These are phyloP conservation scores for Annulohypoxylon maeteangense DNA, from an alignment of 495 filamentous ascomycete species.

Conservation along the genomic window DNA sequence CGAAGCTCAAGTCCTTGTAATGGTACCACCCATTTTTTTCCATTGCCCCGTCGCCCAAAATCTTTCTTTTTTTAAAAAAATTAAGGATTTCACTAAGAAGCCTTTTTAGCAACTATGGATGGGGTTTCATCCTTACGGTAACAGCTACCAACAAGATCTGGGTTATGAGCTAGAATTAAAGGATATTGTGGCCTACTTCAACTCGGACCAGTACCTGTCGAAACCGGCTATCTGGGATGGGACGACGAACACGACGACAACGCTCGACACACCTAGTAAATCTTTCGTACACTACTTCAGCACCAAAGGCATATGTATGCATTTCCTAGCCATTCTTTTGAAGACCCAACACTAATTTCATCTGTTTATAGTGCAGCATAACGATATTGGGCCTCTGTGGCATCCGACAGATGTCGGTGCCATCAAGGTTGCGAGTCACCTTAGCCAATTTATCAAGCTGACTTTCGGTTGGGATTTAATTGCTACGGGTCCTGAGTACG, in stretches of 20 bases:
- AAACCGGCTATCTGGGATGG: conserved; percentile 58
- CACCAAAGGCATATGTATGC: conserved; percentile 65
- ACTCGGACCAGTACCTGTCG: conserved; percentile 56
- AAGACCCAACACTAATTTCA: neutral
- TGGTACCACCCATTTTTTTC: conserved; percentile 58
- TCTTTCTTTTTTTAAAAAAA: too few species aligned
- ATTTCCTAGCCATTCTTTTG: neutral
- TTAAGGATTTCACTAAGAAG: neutral
- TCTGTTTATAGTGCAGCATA: conserved; percentile 65
- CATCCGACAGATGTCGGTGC: conserved; percentile 76
- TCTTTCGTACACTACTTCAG: conserved; percentile 76
- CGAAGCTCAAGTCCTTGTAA: conserved; percentile 69
- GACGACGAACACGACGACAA: conserved; percentile 53
- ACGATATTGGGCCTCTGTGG: conserved; percentile 71
- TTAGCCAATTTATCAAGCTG: conserved; percentile 65
- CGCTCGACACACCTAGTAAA: conserved; percentile 47
- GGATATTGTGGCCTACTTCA: conserved; percentile 67
- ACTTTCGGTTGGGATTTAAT: conserved; percentile 70
- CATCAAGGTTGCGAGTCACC: conserved; percentile 73
- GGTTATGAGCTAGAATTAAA: conserved; percentile 64
- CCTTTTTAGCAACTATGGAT: conserved; percentile 68
- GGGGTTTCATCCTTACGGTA: conserved; percentile 63
- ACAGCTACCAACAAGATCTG: conserved; percentile 63
- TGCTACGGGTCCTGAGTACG: conserved; percentile 68
- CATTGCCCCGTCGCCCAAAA: neutral